Percentiles rank a stretch among this genome's conserved stretches.
phyloP scores from a whole-genome alignment of 2,329 filamentous ascomycete species.

The Talaromyces piceae region DNA sequence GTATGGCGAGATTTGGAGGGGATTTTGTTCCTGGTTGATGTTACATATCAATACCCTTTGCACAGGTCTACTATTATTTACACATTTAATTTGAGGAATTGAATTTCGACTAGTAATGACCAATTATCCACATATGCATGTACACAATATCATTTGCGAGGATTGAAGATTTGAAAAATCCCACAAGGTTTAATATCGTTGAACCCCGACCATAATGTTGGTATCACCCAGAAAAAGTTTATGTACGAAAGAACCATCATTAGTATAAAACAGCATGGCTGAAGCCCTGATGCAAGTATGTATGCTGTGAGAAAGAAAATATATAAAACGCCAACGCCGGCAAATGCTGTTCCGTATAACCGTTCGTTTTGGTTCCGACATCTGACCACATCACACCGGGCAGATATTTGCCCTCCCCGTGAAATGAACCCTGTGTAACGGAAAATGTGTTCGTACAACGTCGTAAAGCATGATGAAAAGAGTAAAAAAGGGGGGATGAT shows the following conservation, averaged over 20 bases:
- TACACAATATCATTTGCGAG: neutral
- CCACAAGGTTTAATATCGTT: no score
- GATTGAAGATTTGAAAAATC: neutral
- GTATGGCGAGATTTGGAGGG: neutral
- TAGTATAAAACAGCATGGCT: neutral
- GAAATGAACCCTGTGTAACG: neutral
- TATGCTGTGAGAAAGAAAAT: neutral
- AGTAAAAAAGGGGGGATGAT: neutral
- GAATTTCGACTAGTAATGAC: neutral
- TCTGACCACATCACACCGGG: neutral
- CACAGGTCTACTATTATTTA: neutral
- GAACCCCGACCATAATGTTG: neutral
- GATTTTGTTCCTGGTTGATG: neutral
- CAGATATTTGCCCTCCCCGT: neutral
- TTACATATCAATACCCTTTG: constrained; percentile 3
- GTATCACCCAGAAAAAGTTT: neutral
- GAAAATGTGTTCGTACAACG: neutral
- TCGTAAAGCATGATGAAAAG: neutral
- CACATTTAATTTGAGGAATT: neutral
- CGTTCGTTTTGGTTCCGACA: neutral
- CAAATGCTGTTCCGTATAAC: constrained; percentile 1
- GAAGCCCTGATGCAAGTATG: neutral
- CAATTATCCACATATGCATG: neutral
- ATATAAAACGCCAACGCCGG: constrained; percentile 3
- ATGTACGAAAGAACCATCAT: neutral